Evolutionary conservation across 495 filamentous ascomycete genomes (phyloP).

Genomic region (Parachaetomium inaequale): DNA sequence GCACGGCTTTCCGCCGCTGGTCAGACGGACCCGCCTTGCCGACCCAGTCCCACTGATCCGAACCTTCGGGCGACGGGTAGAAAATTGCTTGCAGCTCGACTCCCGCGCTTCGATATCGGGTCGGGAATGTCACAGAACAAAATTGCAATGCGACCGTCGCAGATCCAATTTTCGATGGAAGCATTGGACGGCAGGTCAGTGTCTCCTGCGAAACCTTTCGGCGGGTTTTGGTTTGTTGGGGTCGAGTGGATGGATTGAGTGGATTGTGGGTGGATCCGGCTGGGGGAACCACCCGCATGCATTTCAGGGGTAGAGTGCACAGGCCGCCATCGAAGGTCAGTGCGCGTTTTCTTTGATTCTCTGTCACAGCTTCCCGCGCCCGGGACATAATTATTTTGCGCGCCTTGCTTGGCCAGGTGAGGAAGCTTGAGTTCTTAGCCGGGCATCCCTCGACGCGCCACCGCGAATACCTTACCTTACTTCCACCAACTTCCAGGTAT

Average conservation of each 20-base stretch:
- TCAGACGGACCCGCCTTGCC: no score
- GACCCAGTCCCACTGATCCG: neutral
- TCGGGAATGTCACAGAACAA: neutral
- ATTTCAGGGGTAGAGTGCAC: conserved; percentile 1
- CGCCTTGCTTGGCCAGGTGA: no score
- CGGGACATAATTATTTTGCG: neutral
- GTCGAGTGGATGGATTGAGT: neutral
- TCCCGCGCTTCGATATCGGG: neutral
- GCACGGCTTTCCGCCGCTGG: no score
- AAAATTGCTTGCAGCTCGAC: neutral
- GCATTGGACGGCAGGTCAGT: neutral
- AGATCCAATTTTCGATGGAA: neutral
- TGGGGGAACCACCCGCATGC: neutral
- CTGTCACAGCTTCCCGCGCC: neutral
- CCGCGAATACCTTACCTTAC: no score
- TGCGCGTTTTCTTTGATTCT: neutral
- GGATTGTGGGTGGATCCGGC: neutral
- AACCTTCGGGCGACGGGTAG: neutral
- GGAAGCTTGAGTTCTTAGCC: no score
- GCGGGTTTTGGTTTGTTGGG: neutral
- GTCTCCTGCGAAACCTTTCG: neutral
- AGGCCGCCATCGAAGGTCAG: neutral
- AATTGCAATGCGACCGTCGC: neutral
- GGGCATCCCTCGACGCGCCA: no score
- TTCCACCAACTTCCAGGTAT: neutral